These are phyloP conservation scores for Rhodotorula kratochvilovae DNA, from an alignment of 768 basidiomycete species.

Conservation along the genomic window DNA sequence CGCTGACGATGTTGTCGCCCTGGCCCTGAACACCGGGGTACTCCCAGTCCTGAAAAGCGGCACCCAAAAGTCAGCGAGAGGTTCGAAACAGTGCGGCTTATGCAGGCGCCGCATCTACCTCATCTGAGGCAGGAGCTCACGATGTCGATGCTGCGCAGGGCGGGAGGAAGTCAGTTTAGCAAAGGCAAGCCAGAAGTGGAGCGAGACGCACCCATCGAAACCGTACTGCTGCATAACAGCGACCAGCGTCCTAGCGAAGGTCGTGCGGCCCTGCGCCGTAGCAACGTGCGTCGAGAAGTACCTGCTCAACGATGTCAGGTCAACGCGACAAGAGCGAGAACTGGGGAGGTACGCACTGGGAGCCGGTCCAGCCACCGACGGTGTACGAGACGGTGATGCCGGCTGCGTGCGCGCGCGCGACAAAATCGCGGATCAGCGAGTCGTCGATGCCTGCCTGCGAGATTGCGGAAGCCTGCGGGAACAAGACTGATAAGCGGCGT, in stretches of 20 bases:
- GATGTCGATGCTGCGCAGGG: constrained; percentile 1
- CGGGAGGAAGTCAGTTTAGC: no score
- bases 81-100: no score
- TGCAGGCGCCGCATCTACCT: no score
- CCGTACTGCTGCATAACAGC: constrained; percentile 54
- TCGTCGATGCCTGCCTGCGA: constrained; percentile 28
- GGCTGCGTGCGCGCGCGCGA: constrained; percentile 7
- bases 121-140: neutral
- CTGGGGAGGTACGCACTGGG: constrained; percentile 38
- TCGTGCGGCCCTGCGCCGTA: constrained; percentile 57
- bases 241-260: constrained; percentile 61
- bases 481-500: neutral
- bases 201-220: constrained; percentile 49
- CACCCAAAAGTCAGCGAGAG: no score
- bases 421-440: constrained; percentile 22
- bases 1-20: constrained; percentile 8
- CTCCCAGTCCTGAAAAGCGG: constrained; percentile 18
- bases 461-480: constrained; percentile 1
- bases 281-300: constrained; percentile 64
- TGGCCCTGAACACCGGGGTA: constrained; percentile 1
- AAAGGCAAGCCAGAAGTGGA: neutral
- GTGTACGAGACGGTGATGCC: constrained; percentile 39
- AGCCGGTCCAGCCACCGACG: constrained; percentile 69
- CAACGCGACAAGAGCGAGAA: neutral
- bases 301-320: neutral